Percentiles rank a stretch among this genome's conserved stretches.
These are phyloP conservation scores for Sanghuangporus weigelae DNA, from an alignment of 1,284 basidiomycete genomes.

Conservation along the genomic window DNA sequence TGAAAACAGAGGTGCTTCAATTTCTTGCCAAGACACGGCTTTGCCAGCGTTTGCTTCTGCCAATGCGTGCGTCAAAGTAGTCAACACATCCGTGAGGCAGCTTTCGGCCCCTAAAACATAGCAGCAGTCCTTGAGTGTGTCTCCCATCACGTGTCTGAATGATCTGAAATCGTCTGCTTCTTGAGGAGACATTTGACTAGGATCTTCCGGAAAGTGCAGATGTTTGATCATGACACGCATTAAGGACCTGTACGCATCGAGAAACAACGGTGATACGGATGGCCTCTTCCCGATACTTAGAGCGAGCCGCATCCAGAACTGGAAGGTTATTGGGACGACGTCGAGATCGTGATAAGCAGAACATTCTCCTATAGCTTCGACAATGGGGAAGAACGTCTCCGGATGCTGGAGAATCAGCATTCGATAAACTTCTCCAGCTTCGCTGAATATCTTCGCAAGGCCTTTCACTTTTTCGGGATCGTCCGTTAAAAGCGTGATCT, in stretches of 20 bases:
- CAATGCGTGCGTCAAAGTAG: conserved; percentile 75
- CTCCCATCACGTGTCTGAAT: conserved; percentile 98
- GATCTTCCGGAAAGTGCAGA: conserved; percentile 85
- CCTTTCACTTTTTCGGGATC: conserved; percentile 90
- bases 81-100: conserved; percentile 80
- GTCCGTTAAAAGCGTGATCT: conserved; percentile 56
- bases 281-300: conserved; percentile 75
- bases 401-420: conserved; percentile 86
- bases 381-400: conserved; percentile 88
- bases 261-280: conserved; percentile 63
- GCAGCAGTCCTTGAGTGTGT: conserved; percentile 99
- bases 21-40: conserved; percentile 83
- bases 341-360: conserved; percentile 93
- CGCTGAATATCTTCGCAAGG: conserved; percentile 87
- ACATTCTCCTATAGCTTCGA: conserved; percentile 92
- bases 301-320: conserved; percentile 95
- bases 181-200: conserved; percentile 63
- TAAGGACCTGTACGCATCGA: conserved; percentile 79
- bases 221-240: conserved; percentile 88
- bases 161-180: conserved; percentile 92
- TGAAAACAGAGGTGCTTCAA: conserved; percentile 97
- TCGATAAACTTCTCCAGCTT: conserved; percentile 95
- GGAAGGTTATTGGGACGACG: conserved; percentile 96
- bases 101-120: conserved; percentile 85
- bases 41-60: conserved; percentile 37